phyloP scores from a whole-genome alignment of 192 early-diverging fungal genomes.

The Coemansia sp. region DNA sequence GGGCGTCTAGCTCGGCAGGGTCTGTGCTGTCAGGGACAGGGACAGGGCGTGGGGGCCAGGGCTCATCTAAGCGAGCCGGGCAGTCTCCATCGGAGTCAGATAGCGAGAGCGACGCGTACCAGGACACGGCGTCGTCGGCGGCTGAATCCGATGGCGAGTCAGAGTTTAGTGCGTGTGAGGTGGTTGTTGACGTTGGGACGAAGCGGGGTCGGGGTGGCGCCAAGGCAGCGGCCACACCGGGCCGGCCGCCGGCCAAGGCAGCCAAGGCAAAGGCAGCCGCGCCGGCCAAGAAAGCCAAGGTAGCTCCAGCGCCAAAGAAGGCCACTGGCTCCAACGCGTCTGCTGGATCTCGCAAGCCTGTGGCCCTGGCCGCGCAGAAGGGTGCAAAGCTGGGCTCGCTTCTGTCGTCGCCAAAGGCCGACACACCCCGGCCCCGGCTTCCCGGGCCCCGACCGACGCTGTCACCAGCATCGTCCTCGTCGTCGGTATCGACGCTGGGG shows the following conservation, averaged over 20 bases:
- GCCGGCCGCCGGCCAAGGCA: not conserved
- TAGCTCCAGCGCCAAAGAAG: not conserved
- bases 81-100: not conserved
- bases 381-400: slow-evolving; percentile 13
- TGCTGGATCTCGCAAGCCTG: too few species aligned
- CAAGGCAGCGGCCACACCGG: not conserved
- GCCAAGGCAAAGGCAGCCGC: not conserved
- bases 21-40: not conserved
- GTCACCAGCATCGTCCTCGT: slow-evolving; percentile 8
- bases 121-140: slow-evolving; percentile 1
- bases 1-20: not conserved
- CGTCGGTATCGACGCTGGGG: slow-evolving; percentile 6
- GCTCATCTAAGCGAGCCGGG: not conserved
- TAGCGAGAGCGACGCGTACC: slow-evolving; percentile 2
- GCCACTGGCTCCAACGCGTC: not conserved
- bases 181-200: slow-evolving; percentile 7
- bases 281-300: slow-evolving; percentile 2
- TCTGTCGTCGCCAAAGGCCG: slow-evolving; percentile 14
- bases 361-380: too few species aligned
- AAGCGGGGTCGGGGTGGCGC: not conserved
- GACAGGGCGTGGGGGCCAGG: too few species aligned
- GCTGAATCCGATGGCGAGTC: slow-evolving; percentile 5
- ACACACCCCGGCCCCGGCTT: slow-evolving; percentile 7
- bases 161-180: slow-evolving; percentile 6
- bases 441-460: too few species aligned